phyloP scores from a whole-genome alignment of 2,329 filamentous ascomycete genomes.

The Thielaviopsis cerberus region DNA sequence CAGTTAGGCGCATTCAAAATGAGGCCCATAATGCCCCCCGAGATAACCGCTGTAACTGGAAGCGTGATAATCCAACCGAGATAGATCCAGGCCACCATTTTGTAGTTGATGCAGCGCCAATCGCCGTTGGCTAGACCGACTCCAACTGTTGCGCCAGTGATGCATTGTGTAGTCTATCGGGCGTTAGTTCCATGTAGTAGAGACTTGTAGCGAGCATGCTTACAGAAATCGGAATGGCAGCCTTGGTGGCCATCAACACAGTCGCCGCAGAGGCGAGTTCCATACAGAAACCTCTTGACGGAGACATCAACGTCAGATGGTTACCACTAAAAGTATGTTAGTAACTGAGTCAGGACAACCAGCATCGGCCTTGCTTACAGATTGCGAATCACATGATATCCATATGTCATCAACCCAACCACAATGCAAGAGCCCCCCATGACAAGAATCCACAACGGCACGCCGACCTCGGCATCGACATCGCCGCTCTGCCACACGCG shows the following conservation, averaged over 20 bases:
- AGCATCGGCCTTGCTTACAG: constrained; percentile 17
- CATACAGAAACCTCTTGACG: constrained; percentile 32
- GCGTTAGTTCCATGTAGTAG: background rate
- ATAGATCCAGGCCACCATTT: constrained; percentile 28
- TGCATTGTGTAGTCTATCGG: constrained; percentile 29
- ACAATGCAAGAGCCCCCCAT: constrained; percentile 30
- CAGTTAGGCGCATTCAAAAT: constrained; percentile 33
- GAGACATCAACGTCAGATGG: constrained; percentile 35
- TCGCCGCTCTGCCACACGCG: constrained; percentile 27
- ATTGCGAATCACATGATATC: constrained; percentile 43
- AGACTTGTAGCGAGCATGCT: no score
- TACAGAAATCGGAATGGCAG: constrained; percentile 28
- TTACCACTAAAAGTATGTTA: constrained; percentile 21
- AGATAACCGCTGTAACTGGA: constrained; percentile 29
- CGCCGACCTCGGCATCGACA: constrained; percentile 20
- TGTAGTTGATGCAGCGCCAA: constrained; percentile 29
- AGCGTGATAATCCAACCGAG: constrained; percentile 33
- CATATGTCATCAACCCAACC: constrained; percentile 42
- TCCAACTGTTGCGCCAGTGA: constrained; percentile 31
- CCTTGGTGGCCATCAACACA: constrained; percentile 33
- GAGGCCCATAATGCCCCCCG: constrained; percentile 34
- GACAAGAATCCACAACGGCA: constrained; percentile 32
- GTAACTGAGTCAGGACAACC: background rate
- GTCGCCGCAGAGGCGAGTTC: constrained; percentile 33
- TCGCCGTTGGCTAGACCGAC: constrained; percentile 33